Evolutionary conservation across 164 flowering plant genomes (phyloP).

Genomic region (Pachysandra terminalis): DNA sequence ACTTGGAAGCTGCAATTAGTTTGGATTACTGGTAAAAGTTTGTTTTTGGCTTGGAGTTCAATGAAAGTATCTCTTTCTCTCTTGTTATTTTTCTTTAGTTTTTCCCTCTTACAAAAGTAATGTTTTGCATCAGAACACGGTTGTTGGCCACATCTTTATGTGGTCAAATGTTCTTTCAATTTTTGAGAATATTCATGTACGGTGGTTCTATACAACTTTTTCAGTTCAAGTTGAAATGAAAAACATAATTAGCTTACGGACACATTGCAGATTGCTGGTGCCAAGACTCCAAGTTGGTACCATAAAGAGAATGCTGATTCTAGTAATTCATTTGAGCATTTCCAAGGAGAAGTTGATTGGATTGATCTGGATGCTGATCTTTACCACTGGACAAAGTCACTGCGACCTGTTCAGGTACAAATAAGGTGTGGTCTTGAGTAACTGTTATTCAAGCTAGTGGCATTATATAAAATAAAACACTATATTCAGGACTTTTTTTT

Average conservation of each 20-base stretch:
- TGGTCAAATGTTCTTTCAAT: too few relatives aligned
- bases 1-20: too few relatives aligned
- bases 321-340: slow-evolving; percentile 6
- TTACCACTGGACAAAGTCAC: slow-evolving; percentile 62
- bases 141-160: too few relatives aligned
- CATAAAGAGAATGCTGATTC: slow-evolving; percentile 19
- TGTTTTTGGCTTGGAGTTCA: too few relatives aligned
- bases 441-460: slow-evolving; percentile 4
- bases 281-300: slow-evolving; percentile 33
- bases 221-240: neutral
- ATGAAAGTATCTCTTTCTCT: too few relatives aligned
- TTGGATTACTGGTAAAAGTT: too few relatives aligned
- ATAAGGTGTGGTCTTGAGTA: slow-evolving; percentile 19
- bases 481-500: neutral
- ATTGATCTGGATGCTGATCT: slow-evolving; percentile 68
- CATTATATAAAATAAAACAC: neutral
- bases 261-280: slow-evolving; percentile 62
- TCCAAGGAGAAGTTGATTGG: slow-evolving; percentile 55
- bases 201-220: neutral
- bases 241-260: neutral
- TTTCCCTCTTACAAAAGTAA: too few relatives aligned
- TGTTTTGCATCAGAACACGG: too few relatives aligned
- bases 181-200: too few relatives aligned
- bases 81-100: too few relatives aligned
- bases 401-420: slow-evolving; percentile 92